These are phyloP conservation scores for Pilobolus umbonatus DNA, from an alignment of 192 early-diverging fungal species.

Conservation along the genomic window DNA sequence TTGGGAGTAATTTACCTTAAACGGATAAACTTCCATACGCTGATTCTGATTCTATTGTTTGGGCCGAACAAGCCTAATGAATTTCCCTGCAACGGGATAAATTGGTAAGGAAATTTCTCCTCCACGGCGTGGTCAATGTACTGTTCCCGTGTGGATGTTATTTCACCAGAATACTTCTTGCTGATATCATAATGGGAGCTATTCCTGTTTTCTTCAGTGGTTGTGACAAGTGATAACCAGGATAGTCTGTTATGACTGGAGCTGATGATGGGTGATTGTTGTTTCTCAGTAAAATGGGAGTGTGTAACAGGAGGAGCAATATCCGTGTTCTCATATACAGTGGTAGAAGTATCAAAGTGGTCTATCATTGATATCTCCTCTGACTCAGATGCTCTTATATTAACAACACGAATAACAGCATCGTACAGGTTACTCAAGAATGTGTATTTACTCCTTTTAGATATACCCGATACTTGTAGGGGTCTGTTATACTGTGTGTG, in stretches of 20 bases:
- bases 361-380: neutral
- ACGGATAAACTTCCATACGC: slow-evolving; percentile 32
- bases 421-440: neutral
- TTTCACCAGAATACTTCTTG: neutral
- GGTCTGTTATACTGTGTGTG: neutral
- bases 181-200: neutral
- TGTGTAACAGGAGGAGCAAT: neutral
- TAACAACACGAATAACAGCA: slow-evolving; percentile 15
- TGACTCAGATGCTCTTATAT: slow-evolving; percentile 17
- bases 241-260: neutral
- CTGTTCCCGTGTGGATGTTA: neutral
- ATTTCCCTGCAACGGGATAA: slow-evolving; percentile 32
- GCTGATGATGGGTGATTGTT: slow-evolving; percentile 2
- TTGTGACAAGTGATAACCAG: neutral
- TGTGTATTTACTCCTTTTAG: neutral
- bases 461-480: neutral
- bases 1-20: slow-evolving; percentile 30
- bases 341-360: slow-evolving; percentile 1
- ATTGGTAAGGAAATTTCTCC: too few relatives aligned
- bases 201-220: neutral
- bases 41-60: slow-evolving; percentile 23
- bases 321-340: neutral
- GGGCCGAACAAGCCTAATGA: slow-evolving; percentile 35
- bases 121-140: too few relatives aligned
- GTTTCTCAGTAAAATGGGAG: neutral